Evolutionary conservation across 495 filamentous ascomycete genomes (phyloP).

Genomic region (Penicillium macrosclerotiorum): DNA sequence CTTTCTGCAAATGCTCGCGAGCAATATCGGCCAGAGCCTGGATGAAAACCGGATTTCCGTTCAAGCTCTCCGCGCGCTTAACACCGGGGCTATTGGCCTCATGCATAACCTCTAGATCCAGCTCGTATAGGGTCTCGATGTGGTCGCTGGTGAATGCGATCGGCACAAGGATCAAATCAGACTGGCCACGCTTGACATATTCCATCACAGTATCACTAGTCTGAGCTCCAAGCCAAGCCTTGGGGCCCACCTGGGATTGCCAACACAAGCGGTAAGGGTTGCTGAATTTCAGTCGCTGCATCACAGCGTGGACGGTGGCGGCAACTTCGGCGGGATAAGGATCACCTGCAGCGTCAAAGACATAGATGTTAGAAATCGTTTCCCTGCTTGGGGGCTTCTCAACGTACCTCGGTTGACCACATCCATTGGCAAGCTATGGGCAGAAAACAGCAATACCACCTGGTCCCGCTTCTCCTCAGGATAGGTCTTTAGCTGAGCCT

Average conservation of each 20-base stretch:
- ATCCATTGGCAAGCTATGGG: conserved; percentile 94
- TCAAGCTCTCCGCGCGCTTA: conserved; percentile 90
- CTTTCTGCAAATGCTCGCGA: conserved; percentile 69
- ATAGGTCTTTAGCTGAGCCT: conserved; percentile 77
- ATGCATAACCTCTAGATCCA: conserved; percentile 93
- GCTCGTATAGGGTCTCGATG: conserved; percentile 95
- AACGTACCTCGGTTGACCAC: conserved; percentile 83
- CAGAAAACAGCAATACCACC: conserved; percentile 89
- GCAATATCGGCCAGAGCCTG: conserved; percentile 85
- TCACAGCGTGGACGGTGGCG: conserved; percentile 95
- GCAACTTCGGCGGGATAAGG: conserved; percentile 96
- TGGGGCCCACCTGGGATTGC: conserved; percentile 97
- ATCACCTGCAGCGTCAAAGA: conserved; percentile 59
- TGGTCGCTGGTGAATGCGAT: conserved; percentile 98
- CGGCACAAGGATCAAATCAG: conserved; percentile 86
- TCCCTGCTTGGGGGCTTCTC: background rate
- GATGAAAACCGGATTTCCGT: conserved; percentile 90
- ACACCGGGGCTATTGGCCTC: conserved; percentile 76
- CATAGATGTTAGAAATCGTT: conserved; percentile 14
- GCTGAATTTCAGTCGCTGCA: conserved; percentile 78
- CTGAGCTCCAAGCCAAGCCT: conserved; percentile 93
- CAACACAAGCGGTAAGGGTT: conserved; percentile 94
- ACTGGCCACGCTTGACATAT: conserved; percentile 88
- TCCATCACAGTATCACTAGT: conserved; percentile 82
- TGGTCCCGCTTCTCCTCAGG: conserved; percentile 71